Evolutionary conservation across 768 basidiomycete genomes (phyloP), one percentile per base, ranked within the genome.

Genomic region (Mrakia frigida): DNA sequence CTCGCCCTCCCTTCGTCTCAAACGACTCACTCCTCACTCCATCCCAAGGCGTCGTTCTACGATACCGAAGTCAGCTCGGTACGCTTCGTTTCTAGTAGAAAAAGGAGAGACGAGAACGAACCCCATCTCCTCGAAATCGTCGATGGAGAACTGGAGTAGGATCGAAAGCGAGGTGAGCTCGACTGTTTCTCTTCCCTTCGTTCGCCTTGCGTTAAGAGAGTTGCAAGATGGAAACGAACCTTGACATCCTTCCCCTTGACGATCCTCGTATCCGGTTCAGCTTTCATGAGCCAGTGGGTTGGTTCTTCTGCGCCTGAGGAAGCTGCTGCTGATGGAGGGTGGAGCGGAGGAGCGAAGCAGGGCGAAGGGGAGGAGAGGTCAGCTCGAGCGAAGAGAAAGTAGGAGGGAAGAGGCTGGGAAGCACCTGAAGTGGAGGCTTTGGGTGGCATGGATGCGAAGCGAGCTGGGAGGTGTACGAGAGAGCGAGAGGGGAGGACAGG

Each of bases 191-290:
- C 52, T 11, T 73, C 14, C 28, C 11, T 41, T 13, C 4, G 25
- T 4, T 31, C 33, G 37, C 28, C 35, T 7, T 28, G 5, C 21
- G 13, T 52, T 23, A 1, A 25, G 33, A 73, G 35, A 18, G 23
- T 23, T n/a, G 11, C 23, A 13, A 50, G 18, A 14, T 10, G n/a
- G 18, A 13, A 9, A 71, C 79, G 52, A 43, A 84, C 83, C 78
- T 84, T 84, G 61, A 84, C 83, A 80, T 84, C 83, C 73, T 83
- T 83, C 3, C 83, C 83, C 59, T 83, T 83, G 65, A 81, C 82
- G 33, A 84, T 77, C 52, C 83, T 71, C 10, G 81, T 82, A 53
- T 84, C 82, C 13, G 84, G 84, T 78, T 84, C 83, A 2, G 84
- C 84, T 70, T 83, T 84, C 82, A 84, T 82, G 25, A 83, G 76